Percentiles rank a stretch among this genome's conserved stretches.
These are phyloP conservation scores for Diospyros kaki DNA, from an alignment of 148 eudicot genomes.

Conservation along the genomic window DNA sequence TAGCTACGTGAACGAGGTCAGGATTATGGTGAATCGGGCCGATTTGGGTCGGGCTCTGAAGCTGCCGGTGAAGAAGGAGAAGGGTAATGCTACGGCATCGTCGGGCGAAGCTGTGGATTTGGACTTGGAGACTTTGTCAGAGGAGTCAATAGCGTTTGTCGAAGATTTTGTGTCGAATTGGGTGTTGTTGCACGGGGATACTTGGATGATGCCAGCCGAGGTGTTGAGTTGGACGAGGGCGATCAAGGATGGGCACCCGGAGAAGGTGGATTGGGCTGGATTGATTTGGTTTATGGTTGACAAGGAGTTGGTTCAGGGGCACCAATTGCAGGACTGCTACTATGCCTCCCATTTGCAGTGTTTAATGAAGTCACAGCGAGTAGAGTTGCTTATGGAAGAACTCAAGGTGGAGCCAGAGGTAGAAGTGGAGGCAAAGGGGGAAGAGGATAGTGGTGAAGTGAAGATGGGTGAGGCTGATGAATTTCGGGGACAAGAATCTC, in stretches of 20 bases:
- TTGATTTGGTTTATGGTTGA: constrained; percentile 86
- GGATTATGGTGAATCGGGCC: constrained; percentile 47
- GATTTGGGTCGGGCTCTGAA: constrained; percentile 65
- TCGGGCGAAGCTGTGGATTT: constrained; percentile 25
- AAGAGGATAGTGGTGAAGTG: constrained; percentile 21
- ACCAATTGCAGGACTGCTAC: constrained; percentile 52
- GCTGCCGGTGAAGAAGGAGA: constrained; percentile 42
- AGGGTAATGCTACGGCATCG: constrained; percentile 12
- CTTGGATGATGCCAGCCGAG: constrained; percentile 61
- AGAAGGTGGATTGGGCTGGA: constrained; percentile 82
- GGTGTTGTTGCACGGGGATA: constrained; percentile 77
- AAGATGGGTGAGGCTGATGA: constrained; percentile 37
- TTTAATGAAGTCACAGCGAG: constrained; percentile 55
- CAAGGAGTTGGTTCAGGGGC: constrained; percentile 66
- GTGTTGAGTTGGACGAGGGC: constrained; percentile 44
- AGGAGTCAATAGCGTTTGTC: constrained; percentile 46
- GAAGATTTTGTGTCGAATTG: constrained; percentile 59
- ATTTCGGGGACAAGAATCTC: constrained; percentile 4
- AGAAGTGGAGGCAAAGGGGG: constrained; percentile 25
- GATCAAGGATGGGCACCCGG: constrained; percentile 65
- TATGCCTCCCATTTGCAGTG: constrained; percentile 87
- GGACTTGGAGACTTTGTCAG: constrained; percentile 32
- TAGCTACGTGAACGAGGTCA: constrained; percentile 41
- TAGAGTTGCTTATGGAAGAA: constrained; percentile 29
- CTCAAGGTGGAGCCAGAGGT: constrained; percentile 9